phyloP scores from a whole-genome alignment of 2,329 filamentous ascomycete species.

The Phialophora chinensis region DNA sequence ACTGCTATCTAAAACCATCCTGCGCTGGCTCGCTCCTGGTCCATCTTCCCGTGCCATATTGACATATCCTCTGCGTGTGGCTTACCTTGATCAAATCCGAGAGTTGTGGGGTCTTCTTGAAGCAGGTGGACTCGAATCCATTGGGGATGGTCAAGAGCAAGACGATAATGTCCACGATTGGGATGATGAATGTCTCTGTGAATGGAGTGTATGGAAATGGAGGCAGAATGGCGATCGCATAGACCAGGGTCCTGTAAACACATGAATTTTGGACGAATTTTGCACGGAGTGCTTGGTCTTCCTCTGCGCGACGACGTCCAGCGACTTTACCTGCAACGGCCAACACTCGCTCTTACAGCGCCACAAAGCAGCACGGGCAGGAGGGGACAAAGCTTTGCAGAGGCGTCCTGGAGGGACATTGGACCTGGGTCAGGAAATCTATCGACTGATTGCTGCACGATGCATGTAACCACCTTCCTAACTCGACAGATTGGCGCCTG shows the following conservation, averaged over 20 bases:
- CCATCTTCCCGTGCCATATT: conserved; percentile 46
- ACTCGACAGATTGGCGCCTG: not conserved
- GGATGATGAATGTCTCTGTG: conserved; percentile 54
- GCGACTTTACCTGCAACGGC: not conserved
- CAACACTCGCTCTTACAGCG: not conserved
- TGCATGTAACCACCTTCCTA: conserved; percentile 1
- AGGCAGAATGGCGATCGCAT: conserved; percentile 30
- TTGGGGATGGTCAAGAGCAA: conserved; percentile 54
- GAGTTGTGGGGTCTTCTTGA: conserved; percentile 51
- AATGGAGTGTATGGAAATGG: conserved; percentile 58
- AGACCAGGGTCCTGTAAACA: not conserved
- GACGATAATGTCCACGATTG: conserved; percentile 53
- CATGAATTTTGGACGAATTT: not conserved
- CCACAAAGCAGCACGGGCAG: not conserved
- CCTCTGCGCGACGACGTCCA: not conserved
- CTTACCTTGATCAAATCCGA: conserved; percentile 52
- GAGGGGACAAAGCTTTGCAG: not conserved
- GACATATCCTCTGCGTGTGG: conserved; percentile 49
- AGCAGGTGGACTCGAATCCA: conserved; percentile 45
- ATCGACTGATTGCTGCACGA: not conserved
- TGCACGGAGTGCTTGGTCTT: not conserved
- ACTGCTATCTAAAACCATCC: conserved; percentile 46
- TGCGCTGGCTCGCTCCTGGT: conserved; percentile 45
- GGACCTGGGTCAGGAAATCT: not conserved
- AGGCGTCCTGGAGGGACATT: not conserved